Conservation (phyloP, 495 filamentous ascomycete genomes). For the Hapsidospora chrysogenum region DNA sequence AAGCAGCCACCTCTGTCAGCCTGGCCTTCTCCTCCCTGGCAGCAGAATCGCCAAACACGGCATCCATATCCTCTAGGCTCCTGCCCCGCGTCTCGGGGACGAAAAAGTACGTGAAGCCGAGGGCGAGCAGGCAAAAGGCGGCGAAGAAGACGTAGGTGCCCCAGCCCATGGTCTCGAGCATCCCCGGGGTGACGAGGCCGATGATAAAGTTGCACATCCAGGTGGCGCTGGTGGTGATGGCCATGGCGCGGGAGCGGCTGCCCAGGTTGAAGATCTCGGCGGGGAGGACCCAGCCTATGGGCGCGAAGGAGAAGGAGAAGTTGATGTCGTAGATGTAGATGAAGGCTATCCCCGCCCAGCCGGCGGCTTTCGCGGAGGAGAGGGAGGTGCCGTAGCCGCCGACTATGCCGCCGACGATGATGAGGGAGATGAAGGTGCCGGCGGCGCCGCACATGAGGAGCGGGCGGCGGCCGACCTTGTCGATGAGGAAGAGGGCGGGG, state of each 20-base stretch:
- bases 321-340: slow-evolving; percentile 46
- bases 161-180: slow-evolving; percentile 38
- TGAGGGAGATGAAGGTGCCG: slow-evolving; percentile 20
- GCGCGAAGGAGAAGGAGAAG: slow-evolving; percentile 31
- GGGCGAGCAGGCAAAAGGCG: slow-evolving; percentile 7
- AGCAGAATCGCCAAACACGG: slow-evolving; percentile 10
- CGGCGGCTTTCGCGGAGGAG: slow-evolving; percentile 28
- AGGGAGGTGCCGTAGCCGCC: slow-evolving; percentile 31
- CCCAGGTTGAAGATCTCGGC: slow-evolving; percentile 41
- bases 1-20: slow-evolving; percentile 6
- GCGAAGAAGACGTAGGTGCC: slow-evolving; percentile 57
- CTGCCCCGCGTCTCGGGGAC: slow-evolving; percentile 16
- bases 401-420: slow-evolving; percentile 39
- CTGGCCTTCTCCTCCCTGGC: slow-evolving; percentile 9
- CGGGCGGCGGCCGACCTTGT: slow-evolving; percentile 1
- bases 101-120: slow-evolving; percentile 9
- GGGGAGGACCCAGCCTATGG: slow-evolving; percentile 24
- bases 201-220: slow-evolving; percentile 39
- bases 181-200: slow-evolving; percentile 41
- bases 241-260: slow-evolving; percentile 38
- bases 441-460: slow-evolving; percentile 19
- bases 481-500: slow-evolving; percentile 5
- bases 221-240: slow-evolving; percentile 28
- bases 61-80: slow-evolving; percentile 15
- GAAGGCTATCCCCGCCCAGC: slow-evolving; percentile 42